These are phyloP conservation scores for Penicillium sp. DNA, from an alignment of 2,329 filamentous ascomycete genomes.

Conservation along the genomic window DNA sequence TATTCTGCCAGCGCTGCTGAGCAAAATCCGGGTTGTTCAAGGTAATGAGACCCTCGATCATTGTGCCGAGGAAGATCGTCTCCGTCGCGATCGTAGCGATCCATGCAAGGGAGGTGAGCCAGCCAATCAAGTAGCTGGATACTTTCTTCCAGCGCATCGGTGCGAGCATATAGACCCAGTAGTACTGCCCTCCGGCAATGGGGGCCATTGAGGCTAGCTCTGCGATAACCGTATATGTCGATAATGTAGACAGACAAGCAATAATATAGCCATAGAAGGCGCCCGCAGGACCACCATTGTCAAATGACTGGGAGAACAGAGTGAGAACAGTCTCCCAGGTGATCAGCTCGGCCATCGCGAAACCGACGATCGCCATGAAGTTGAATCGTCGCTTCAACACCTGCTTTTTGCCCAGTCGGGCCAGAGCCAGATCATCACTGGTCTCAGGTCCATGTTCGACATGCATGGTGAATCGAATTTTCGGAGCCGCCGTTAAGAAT, in stretches of 20 bases:
- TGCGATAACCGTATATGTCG: conserved; percentile 54
- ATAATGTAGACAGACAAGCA: conserved; percentile 57
- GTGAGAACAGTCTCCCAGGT: conserved; percentile 56
- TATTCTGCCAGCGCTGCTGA: conserved; percentile 47
- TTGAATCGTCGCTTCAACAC: conserved; percentile 53
- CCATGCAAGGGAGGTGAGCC: conserved; percentile 53
- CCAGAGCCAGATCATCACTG: conserved; percentile 46
- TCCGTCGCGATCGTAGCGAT: conserved; percentile 52
- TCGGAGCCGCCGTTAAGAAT: not conserved
- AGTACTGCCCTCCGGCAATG: conserved; percentile 54
- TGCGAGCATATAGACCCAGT: conserved; percentile 56
- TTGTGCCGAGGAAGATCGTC: conserved; percentile 50
- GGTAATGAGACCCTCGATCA: conserved; percentile 50
- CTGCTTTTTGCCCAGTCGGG: conserved; percentile 54
- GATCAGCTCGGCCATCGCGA: conserved; percentile 54
- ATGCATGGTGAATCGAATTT: conserved; percentile 14
- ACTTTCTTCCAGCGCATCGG: conserved; percentile 49
- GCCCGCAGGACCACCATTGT: conserved; percentile 57
- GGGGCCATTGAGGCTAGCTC: conserved; percentile 57
- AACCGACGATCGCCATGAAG: conserved; percentile 52
- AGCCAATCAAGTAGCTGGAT: conserved; percentile 53
- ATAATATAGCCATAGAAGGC: conserved; percentile 60
- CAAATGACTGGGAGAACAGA: conserved; percentile 50
- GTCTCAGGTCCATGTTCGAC: conserved; percentile 15
- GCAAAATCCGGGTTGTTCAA: conserved; percentile 47